A percentile compares a stretch with the other conserved stretches of the same genome.
Evolutionary conservation across 2,329 filamentous ascomycete species (phyloP).

Genomic region (Aspergillus sp.): DNA sequence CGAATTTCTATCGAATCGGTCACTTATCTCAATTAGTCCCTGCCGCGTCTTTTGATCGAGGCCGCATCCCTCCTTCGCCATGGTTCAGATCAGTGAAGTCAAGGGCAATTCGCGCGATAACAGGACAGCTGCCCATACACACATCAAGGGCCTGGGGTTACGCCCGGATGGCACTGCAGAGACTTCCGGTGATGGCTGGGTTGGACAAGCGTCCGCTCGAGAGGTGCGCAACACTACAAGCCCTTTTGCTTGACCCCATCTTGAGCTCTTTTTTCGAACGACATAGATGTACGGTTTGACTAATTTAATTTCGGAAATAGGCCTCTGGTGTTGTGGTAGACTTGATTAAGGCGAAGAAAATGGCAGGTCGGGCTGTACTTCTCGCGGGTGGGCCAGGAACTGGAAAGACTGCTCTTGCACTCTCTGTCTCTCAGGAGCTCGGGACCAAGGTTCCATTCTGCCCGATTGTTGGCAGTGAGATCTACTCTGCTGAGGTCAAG

Average conservation of each 20-base stretch:
- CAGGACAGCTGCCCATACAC: conserved; percentile 92
- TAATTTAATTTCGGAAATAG: conserved; percentile 45
- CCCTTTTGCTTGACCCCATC: neutral
- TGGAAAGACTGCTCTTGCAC: conserved; percentile 92
- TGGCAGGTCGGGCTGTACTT: conserved; percentile 91
- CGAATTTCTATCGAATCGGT: neutral
- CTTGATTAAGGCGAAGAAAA: conserved; percentile 92
- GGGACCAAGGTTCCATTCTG: conserved; percentile 98
- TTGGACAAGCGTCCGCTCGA: conserved; percentile 82
- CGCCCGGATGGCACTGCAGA: conserved; percentile 84
- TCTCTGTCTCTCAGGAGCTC: conserved; percentile 94
- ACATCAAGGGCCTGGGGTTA: conserved; percentile 93
- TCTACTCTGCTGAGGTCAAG: conserved; percentile 98
- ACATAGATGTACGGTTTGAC: conserved; percentile 5
- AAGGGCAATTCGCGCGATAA: conserved; percentile 94
- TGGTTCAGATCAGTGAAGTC: conserved; percentile 91
- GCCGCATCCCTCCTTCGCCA: conserved; percentile 41
- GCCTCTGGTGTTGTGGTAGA: conserved; percentile 96
- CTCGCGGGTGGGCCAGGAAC: conserved; percentile 93
- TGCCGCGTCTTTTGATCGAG: conserved; percentile 21
- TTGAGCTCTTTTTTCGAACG: neutral
- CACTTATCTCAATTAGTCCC: neutral
- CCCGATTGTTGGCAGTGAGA: conserved; percentile 95
- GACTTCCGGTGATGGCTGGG: conserved; percentile 75
- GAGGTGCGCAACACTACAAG: conserved; percentile 61